These are phyloP conservation scores for Arctium minus DNA, from an alignment of 129 eudicot species.

Conservation along the genomic window DNA sequence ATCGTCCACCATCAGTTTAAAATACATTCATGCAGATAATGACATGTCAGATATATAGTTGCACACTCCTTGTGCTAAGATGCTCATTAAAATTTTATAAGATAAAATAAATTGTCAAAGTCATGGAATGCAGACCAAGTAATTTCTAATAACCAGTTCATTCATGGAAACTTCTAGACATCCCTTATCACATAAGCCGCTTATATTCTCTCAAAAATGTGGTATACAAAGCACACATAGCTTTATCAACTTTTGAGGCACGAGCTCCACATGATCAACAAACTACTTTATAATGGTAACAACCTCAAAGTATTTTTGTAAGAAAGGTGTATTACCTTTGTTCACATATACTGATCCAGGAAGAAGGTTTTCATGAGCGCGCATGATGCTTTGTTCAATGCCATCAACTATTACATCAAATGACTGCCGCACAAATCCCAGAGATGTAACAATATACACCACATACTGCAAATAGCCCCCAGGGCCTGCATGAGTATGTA, in stretches of 20 bases:
- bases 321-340: conserved; percentile 50
- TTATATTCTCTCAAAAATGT: background rate
- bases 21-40: background rate
- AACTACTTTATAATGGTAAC: background rate
- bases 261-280: background rate
- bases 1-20: background rate
- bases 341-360: conserved; percentile 84
- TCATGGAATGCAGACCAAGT: background rate
- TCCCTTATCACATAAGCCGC: background rate
- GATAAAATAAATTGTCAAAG: too few relatives aligned
- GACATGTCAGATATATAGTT: background rate
- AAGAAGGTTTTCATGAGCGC: conserved; percentile 82
- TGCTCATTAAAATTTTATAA: background rate
- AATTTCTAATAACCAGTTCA: background rate
- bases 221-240: background rate
- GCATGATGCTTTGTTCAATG: conserved; percentile 84
- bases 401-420: conserved; percentile 97
- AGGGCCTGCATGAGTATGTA: conserved; percentile 99
- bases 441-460: conserved; percentile 90
- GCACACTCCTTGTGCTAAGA: background rate
- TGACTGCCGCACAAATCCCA: conserved; percentile 94
- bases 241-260: background rate
- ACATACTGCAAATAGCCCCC: conserved; percentile 99
- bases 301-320: background rate
- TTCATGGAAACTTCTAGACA: background rate